Evolutionary conservation across 441 rosid genomes (phyloP).

Genomic region (Adansonia rubrostipa): DNA sequence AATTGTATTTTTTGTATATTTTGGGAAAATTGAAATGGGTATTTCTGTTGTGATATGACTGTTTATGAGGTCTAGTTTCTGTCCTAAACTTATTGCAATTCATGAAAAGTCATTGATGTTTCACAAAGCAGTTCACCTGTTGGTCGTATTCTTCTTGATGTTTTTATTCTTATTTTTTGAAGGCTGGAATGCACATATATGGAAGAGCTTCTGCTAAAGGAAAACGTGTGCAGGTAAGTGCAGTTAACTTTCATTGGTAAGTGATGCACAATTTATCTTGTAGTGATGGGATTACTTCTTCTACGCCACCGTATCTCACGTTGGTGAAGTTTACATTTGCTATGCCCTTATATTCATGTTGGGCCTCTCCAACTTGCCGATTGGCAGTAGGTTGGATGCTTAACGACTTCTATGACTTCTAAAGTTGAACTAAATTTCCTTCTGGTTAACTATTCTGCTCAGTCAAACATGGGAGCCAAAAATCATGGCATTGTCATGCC

Average conservation of each 20-base stretch:
- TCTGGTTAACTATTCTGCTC: slow-evolving; percentile 24
- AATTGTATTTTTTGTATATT: not conserved
- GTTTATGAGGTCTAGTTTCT: not conserved
- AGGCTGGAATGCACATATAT: slow-evolving; percentile 98
- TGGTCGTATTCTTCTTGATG: slow-evolving; percentile 25
- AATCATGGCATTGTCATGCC: slow-evolving; percentile 88
- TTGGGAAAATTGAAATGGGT: not conserved
- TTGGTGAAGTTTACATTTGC: not conserved
- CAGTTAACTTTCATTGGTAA: slow-evolving; percentile 19
- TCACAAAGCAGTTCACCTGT: not conserved
- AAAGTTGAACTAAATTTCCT: slow-evolving; percentile 30
- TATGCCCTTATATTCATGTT: not conserved
- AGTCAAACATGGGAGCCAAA: slow-evolving; percentile 99
- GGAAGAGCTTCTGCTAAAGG: slow-evolving; percentile 89
- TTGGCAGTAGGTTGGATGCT: slow-evolving; percentile 11
- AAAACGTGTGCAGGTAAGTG: slow-evolving; percentile 86
- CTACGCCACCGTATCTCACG: not conserved
- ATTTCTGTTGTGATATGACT: slow-evolving; percentile 19
- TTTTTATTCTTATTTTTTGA: slow-evolving; percentile 26
- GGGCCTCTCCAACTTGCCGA: slow-evolving; percentile 18
- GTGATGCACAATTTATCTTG: not conserved
- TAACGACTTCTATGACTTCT: not conserved
- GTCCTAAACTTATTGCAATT: not conserved
- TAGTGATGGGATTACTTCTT: not conserved
- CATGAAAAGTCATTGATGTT: slow-evolving; percentile 15